phyloP scores from a whole-genome alignment of 139 green algal genomes.

The Nannochloris sp. region DNA sequence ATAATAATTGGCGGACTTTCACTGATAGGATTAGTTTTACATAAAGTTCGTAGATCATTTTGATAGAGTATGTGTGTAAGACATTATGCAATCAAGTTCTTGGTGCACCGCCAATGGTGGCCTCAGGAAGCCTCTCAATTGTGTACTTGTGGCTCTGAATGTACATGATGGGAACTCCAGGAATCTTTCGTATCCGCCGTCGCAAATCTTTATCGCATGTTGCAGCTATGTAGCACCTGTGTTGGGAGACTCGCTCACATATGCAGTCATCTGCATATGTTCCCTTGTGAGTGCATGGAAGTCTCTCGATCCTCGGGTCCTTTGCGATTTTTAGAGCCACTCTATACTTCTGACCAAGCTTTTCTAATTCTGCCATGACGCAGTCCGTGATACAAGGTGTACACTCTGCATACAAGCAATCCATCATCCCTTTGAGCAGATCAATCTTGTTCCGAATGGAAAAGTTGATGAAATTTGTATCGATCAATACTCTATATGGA shows the following conservation, averaged over 20 bases:
- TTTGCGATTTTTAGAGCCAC: conserved; percentile 96
- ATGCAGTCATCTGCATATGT: conserved; percentile 99
- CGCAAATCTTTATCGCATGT: conserved; percentile 95
- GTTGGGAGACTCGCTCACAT: conserved; percentile 82
- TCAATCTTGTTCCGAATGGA: conserved; percentile 99
- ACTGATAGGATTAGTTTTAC: conserved; percentile 7
- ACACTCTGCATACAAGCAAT: conserved; percentile 98
- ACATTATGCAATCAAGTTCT: conserved; percentile 26
- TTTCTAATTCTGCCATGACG: conserved; percentile 98
- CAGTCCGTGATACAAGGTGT: conserved; percentile 96
- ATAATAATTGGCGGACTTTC: conserved; percentile 5
- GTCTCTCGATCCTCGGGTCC: conserved; percentile 79
- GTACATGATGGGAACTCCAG: conserved; percentile 42
- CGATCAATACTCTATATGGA: conserved; percentile 91
- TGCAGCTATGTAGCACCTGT: conserved; percentile 99
- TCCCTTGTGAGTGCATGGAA: conserved; percentile 92
- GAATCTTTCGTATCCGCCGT: conserved; percentile 85
- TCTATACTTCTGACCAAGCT: conserved; percentile 95
- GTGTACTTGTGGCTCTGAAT: conserved; percentile 83
- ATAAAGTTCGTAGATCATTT: conserved; percentile 22
- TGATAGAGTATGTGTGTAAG: conserved; percentile 2
- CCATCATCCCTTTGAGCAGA: conserved; percentile 90
- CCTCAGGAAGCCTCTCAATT: conserved; percentile 95
- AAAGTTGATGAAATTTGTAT: conserved; percentile 99
- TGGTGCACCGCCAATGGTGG: conserved; percentile 88